Percentiles rank a stretch among this genome's conserved stretches.
Conservation (phyloP, 2,329 filamentous ascomycete genomes). For the Penicillium brasilianum region DNA sequence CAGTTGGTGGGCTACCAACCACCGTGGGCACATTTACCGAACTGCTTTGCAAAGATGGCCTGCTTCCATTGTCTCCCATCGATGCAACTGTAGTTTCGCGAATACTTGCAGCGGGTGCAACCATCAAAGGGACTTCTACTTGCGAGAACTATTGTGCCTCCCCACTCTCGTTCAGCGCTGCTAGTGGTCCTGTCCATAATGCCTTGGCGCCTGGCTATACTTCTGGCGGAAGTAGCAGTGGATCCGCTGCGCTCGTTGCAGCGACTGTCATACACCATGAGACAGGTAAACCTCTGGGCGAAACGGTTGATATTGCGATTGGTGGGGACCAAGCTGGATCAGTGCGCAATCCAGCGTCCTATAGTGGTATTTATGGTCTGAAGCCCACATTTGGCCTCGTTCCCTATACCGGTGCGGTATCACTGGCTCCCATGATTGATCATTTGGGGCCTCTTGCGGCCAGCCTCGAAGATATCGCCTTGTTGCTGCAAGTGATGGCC, state of each 20-base stretch:
- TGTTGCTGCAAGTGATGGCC: constrained; percentile 52
- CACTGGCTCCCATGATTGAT: background rate
- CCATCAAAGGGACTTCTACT: background rate
- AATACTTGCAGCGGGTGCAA: background rate
- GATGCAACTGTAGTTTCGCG: background rate
- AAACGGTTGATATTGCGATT: constrained; percentile 39
- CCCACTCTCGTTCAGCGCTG: background rate
- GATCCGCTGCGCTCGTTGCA: background rate
- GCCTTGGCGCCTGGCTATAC: background rate
- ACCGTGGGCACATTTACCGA: background rate
- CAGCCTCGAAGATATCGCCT: constrained; percentile 50
- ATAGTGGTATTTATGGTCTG: constrained; percentile 50
- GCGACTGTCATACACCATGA: background rate
- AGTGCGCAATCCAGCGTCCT: constrained; percentile 47
- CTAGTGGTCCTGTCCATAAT: background rate
- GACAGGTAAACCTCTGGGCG: background rate
- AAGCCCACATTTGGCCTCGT: constrained; percentile 58
- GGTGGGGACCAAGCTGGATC: constrained; percentile 50
- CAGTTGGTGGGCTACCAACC: background rate
- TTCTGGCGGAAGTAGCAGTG: background rate
- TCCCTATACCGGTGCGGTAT: constrained; percentile 55
- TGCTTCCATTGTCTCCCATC: background rate
- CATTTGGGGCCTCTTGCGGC: constrained; percentile 48
- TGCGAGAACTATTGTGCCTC: background rate
- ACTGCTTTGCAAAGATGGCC: background rate